phyloP scores from a whole-genome alignment of 2,329 filamentous ascomycete species.

The Alternaria arbusti region DNA sequence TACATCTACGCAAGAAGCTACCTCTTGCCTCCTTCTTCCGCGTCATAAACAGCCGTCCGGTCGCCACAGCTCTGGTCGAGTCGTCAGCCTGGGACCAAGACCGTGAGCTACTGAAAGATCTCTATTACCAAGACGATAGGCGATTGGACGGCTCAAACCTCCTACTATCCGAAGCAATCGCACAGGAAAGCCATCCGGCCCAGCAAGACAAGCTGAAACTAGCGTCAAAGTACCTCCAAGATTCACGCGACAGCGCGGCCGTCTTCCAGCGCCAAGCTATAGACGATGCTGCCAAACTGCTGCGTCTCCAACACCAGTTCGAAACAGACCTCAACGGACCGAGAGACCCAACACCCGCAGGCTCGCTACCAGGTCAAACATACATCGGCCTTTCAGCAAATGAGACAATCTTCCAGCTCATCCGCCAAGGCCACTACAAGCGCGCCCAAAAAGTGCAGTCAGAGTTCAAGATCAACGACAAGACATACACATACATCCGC shows the following conservation, averaged over 20 bases:
- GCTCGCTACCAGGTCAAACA: slow-evolving; percentile 44
- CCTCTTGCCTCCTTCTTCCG: slow-evolving; percentile 92
- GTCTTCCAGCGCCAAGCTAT: slow-evolving; percentile 75
- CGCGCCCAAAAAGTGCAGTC: slow-evolving; percentile 85
- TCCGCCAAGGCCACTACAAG: slow-evolving; percentile 80
- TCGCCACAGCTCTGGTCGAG: slow-evolving; percentile 89
- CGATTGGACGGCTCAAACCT: slow-evolving; percentile 87
- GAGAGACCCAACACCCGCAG: slow-evolving; percentile 52
- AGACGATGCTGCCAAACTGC: slow-evolving; percentile 78
- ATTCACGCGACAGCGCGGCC: slow-evolving; percentile 77
- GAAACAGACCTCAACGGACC: slow-evolving; percentile 75
- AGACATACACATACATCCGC: slow-evolving; percentile 85
- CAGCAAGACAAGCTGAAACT: slow-evolving; percentile 87
- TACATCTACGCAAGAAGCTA: slow-evolving; percentile 87
- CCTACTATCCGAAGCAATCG: slow-evolving; percentile 82
- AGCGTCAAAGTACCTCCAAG: slow-evolving; percentile 80
- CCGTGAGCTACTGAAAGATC: slow-evolving; percentile 82
- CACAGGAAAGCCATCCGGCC: slow-evolving; percentile 71
- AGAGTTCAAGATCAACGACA: slow-evolving; percentile 93
- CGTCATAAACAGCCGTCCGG: slow-evolving; percentile 81
- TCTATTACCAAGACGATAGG: slow-evolving; percentile 97
- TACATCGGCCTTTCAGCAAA: slow-evolving; percentile 88
- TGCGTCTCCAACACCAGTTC: slow-evolving; percentile 85
- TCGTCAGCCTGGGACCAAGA: slow-evolving; percentile 81
- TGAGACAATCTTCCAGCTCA: slow-evolving; percentile 88